Evolutionary conservation across 331 rosid genomes (phyloP), one percentile per base, ranked within the genome.

Genomic region (Quercus tomentella): DNA sequence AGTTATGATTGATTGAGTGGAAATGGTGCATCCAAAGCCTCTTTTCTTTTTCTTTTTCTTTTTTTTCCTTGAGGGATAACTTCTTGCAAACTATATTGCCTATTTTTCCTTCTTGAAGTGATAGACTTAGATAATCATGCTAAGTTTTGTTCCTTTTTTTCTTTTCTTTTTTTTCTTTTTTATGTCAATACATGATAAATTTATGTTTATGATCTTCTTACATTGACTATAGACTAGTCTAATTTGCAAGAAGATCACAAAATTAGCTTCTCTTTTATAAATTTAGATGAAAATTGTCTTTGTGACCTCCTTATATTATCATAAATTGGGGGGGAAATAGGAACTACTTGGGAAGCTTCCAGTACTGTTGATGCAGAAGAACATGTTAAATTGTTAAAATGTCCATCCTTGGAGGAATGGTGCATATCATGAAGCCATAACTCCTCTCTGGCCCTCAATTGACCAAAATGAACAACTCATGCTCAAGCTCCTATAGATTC

Each of bases 151-250:
- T 57, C 17, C 69, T 69, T 8, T 65, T 31, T 71, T 80, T 23
- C 56, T 77, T 23, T 63, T 6, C n/a, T n/a, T 69, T 8, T 65
- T 31, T 71, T 80, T 6, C 25, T 17, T 70, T 16, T 69, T 31
- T 20, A 73, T 55, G 57, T 28, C 20, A 65, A 41, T 49, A 49
- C 55, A 3, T 15, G 55, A 14, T 49, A 49, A 49, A 14, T 49
- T 49, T 15, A 18, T 62, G 56, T 51, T 71, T 65, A 30, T 52
- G 62, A 25, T 81, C 76, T 70, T 31, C 70, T 73, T 70, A 23
- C 76, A 63, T 77, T 82, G 61, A 54, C 55, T 77, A 26, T 10
- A 55, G 76, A 45, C 65, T 54, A 7, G 68, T 62, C 51, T 76
- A 56, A 67, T 22, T 58, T 76, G 65, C 62, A 56, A 55, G 5